Conservation (phyloP, 2,329 filamentous ascomycete species). For the Proliferodiscus dingleyae region DNA sequence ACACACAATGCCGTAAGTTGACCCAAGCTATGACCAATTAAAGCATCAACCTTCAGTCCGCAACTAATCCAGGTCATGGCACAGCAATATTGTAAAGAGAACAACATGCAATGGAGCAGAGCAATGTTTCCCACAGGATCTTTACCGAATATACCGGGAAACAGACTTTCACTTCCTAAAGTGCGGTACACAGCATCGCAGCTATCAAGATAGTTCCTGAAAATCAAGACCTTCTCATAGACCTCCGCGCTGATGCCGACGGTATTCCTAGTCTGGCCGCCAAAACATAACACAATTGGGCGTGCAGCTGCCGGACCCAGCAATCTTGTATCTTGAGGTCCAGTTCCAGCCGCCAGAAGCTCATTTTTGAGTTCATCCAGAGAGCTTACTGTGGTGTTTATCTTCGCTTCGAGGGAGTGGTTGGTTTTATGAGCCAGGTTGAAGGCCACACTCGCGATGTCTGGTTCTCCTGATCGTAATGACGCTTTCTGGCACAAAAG, state of each 20-base stretch:
- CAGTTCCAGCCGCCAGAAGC: too few relatives aligned
- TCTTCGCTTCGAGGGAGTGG: too few relatives aligned
- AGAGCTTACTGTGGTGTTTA: too few relatives aligned
- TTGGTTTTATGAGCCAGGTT: too few relatives aligned
- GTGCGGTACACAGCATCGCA: slow-evolving; percentile 9
- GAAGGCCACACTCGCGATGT: too few relatives aligned
- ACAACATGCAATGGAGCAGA: slow-evolving; percentile 11
- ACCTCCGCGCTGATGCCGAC: not conserved
- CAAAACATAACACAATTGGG: not conserved
- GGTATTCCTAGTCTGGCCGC: slow-evolving; percentile 1
- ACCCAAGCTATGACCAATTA: not conserved
- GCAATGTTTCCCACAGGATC: slow-evolving; percentile 7
- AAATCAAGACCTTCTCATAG: not conserved
- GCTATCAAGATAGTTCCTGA: slow-evolving; percentile 13
- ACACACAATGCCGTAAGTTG: not conserved
- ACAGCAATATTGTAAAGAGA: slow-evolving; percentile 18
- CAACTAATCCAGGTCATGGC: slow-evolving; percentile 12
- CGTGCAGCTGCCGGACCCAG: slow-evolving; percentile 2
- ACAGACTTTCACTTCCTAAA: slow-evolving; percentile 8
- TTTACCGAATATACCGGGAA: slow-evolving; percentile 14
- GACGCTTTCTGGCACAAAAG: too few relatives aligned
- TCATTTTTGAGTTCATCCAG: not conserved
- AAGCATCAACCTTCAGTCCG: not conserved
- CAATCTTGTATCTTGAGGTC: not conserved
- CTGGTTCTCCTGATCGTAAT: too few relatives aligned